phyloP scores from a whole-genome alignment of 2,329 filamentous ascomycete species.

The Penicillium sp. region DNA sequence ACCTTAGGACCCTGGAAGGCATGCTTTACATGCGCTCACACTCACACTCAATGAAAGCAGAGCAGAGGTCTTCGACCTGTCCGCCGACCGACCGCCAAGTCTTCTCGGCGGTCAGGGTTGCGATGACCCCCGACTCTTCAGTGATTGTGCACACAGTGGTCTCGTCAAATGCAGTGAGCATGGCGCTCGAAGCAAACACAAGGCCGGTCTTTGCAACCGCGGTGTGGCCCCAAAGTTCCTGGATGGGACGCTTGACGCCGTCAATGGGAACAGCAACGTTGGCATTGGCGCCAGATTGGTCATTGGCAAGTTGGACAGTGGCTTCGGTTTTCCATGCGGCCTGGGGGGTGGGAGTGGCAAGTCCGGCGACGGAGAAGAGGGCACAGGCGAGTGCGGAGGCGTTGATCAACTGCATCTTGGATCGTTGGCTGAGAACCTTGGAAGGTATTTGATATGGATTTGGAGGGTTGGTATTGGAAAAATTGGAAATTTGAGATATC shows the following conservation, averaged over 20 bases:
- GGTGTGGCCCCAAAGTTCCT: conserved; percentile 25
- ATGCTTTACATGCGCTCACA: conserved; percentile 15
- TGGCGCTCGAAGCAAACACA: conserved; percentile 27
- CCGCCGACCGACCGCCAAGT: conserved; percentile 15
- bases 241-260: conserved; percentile 20
- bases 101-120: conserved; percentile 11
- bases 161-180: conserved; percentile 23
- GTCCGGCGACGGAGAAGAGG: conserved; percentile 20
- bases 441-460: neutral
- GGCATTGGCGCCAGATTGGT: conserved; percentile 26
- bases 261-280: conserved; percentile 23
- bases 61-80: conserved; percentile 15
- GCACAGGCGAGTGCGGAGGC: conserved; percentile 15
- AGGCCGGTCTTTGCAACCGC: conserved; percentile 18
- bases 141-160: conserved; percentile 23
- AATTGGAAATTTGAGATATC: conserved; percentile 2
- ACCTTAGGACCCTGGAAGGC: neutral
- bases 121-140: conserved; percentile 11
- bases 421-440: neutral
- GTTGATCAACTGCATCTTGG: conserved; percentile 25
- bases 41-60: conserved; percentile 16
- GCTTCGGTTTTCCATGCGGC: conserved; percentile 10
- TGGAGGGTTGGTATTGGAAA: neutral
- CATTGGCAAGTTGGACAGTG: conserved; percentile 30
- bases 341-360: conserved; percentile 15